These are phyloP conservation scores for Pseudocercospora crystallina DNA, from an alignment of 2,329 filamentous ascomycete species.

Conservation along the genomic window DNA sequence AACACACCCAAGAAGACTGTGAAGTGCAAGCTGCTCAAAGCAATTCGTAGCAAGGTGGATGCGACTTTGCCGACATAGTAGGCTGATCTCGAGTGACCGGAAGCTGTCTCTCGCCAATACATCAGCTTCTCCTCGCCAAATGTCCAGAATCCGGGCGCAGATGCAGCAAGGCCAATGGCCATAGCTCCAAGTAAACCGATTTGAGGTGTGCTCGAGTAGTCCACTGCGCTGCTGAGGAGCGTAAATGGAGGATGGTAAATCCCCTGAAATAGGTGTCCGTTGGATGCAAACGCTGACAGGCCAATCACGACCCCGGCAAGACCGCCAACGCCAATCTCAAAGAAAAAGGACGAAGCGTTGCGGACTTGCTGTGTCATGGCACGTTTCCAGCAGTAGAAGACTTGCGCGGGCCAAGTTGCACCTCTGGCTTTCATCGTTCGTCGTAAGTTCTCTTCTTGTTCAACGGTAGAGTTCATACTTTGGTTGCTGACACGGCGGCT, in stretches of 20 bases:
- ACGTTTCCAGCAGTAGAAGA: constrained; percentile 54
- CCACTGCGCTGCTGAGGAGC: constrained; percentile 53
- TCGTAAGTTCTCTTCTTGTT: constrained; percentile 44
- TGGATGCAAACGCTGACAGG: constrained; percentile 50
- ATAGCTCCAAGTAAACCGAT: constrained; percentile 55
- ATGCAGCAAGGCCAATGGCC: constrained; percentile 56
- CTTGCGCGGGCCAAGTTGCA: constrained; percentile 50
- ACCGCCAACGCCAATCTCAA: constrained; percentile 55
- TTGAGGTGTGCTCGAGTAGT: constrained; percentile 53
- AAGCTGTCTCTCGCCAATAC: constrained; percentile 56
- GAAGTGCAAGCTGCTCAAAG: constrained; percentile 56
- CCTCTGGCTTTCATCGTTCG: constrained; percentile 52
- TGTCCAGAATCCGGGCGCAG: constrained; percentile 56
- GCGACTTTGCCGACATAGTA: constrained; percentile 60
- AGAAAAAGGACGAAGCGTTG: constrained; percentile 51
- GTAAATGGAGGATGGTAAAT: constrained; percentile 53
- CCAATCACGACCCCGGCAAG: constrained; percentile 57
- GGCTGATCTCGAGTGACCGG: constrained; percentile 56
- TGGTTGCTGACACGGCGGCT: constrained; percentile 27
- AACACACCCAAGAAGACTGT: constrained; percentile 53
- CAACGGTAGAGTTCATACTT: constrained; percentile 37
- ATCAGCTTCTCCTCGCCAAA: constrained; percentile 59
- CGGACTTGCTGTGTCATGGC: constrained; percentile 60
- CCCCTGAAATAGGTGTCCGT: constrained; percentile 56
- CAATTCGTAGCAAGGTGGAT: constrained; percentile 53